These are phyloP conservation scores for Venturia nashicola DNA, from an alignment of 2,329 filamentous ascomycete genomes.

Conservation along the genomic window DNA sequence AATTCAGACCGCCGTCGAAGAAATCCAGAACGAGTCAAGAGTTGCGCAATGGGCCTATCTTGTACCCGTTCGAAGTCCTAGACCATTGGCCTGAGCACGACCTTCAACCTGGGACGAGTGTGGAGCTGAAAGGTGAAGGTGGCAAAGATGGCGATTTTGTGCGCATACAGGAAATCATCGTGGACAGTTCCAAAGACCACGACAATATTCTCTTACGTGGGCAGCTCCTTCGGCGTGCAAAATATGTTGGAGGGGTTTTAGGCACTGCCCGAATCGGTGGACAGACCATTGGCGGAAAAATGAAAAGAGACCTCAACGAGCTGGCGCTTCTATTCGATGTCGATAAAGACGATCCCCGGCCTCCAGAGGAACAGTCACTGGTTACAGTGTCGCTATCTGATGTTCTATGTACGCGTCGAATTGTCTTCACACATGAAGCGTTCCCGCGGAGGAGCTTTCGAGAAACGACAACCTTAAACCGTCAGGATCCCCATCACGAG, in stretches of 20 bases:
- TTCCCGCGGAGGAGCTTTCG: conserved; percentile 1
- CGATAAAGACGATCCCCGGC: background rate
- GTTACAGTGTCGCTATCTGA: background rate
- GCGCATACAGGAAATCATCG: background rate
- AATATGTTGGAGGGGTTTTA: background rate
- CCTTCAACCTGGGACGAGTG: background rate
- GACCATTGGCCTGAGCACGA: background rate
- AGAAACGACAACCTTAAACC: background rate
- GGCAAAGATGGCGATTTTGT: background rate
- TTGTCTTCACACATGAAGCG: background rate
- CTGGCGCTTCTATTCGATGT: background rate
- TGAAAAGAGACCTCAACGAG: background rate
- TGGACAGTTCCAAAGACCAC: background rate
- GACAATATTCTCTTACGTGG: background rate
- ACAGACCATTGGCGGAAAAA: background rate
- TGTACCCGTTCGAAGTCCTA: background rate
- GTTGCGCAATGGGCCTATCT: background rate
- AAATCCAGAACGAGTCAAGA: background rate
- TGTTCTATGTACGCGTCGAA: background rate
- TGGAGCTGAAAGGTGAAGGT: background rate
- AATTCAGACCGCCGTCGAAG: background rate
- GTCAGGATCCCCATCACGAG: background rate
- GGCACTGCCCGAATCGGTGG: background rate
- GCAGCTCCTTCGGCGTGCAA: background rate
- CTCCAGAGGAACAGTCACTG: background rate